Percentiles rank a stretch among this genome's conserved stretches.
Evolutionary conservation across 2,329 filamentous ascomycete genomes (phyloP).

Genomic region (Achaetomium macrosporum): DNA sequence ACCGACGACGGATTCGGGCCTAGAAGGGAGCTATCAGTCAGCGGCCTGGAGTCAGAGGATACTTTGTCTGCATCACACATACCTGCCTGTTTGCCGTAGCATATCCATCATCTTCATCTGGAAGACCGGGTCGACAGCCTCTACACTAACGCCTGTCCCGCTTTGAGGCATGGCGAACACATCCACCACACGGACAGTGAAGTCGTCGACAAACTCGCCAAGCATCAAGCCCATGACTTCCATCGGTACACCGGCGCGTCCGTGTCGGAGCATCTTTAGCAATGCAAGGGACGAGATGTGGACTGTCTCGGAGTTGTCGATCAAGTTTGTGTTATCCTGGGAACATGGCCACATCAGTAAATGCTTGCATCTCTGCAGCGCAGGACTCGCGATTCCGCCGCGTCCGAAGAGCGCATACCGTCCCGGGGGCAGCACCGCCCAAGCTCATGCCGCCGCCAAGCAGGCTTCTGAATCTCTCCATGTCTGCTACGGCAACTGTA

Average conservation of each 20-base stretch:
- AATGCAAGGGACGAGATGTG: conserved; percentile 97
- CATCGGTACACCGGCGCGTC: conserved; percentile 96
- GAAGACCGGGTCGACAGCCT: conserved; percentile 96
- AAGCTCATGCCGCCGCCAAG: conserved; percentile 69
- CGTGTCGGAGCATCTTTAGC: conserved; percentile 97
- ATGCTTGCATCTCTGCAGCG: conserved; percentile 4
- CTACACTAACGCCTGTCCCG: conserved; percentile 94
- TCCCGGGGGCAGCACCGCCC: conserved; percentile 50
- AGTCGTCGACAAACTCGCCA: conserved; percentile 98
- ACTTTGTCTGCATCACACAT: conserved; percentile 28
- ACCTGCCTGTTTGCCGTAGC: conserved; percentile 95
- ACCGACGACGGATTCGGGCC: conserved; percentile 93
- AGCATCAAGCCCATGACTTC: conserved; percentile 99
- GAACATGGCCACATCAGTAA: not conserved
- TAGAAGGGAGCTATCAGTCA: conserved; percentile 32
- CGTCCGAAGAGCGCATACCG: conserved; percentile 45
- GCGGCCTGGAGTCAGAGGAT: not conserved
- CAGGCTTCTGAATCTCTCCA: conserved; percentile 92
- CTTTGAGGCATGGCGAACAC: conserved; percentile 99
- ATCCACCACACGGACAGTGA: conserved; percentile 95
- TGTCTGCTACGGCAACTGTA: conserved; percentile 33
- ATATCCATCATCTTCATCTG: conserved; percentile 99
- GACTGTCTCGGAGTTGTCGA: conserved; percentile 98
- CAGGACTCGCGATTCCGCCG: conserved; percentile 46
- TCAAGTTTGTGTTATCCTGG: conserved; percentile 83